Evolutionary conservation across 148 eudicot genomes (phyloP).

Genomic region (Persicaria maculosa): DNA sequence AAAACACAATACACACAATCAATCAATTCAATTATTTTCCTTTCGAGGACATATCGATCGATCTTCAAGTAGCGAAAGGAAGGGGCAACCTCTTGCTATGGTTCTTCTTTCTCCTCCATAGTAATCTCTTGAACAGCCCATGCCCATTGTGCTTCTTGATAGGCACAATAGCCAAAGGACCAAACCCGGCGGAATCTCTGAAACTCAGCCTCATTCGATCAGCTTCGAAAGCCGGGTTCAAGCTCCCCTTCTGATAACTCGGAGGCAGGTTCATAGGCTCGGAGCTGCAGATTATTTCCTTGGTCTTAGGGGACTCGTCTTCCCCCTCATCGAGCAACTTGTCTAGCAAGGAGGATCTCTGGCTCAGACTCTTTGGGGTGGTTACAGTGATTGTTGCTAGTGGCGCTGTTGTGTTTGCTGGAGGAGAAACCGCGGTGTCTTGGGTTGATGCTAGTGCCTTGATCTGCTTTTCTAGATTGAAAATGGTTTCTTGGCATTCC

Average conservation of each 20-base stretch:
- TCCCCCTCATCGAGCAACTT: conserved; percentile 72
- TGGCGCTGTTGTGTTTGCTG: conserved; percentile 16
- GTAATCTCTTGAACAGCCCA: conserved; percentile 49
- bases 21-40: neutral
- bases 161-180: conserved; percentile 52
- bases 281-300: conserved; percentile 32
- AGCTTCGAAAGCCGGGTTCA: neutral
- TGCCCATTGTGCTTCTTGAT: conserved; percentile 31
- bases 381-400: neutral
- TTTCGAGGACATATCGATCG: neutral
- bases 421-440: conserved; percentile 29
- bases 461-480: conserved; percentile 68
- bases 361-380: conserved; percentile 12
- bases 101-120: conserved; percentile 37
- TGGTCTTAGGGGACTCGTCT: conserved; percentile 35
- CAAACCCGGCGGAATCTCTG: conserved; percentile 13
- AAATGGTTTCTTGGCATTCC: conserved; percentile 84
- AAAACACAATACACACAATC: neutral
- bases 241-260: conserved; percentile 14
- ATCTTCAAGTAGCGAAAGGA: conserved; percentile 18
- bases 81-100: conserved; percentile 9
- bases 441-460: conserved; percentile 57
- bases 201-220: conserved; percentile 15
- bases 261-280: conserved; percentile 20
- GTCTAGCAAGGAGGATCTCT: conserved; percentile 59